Conservation (phyloP, 108 stramenopile species). For the Mediolabrus comicus region DNA sequence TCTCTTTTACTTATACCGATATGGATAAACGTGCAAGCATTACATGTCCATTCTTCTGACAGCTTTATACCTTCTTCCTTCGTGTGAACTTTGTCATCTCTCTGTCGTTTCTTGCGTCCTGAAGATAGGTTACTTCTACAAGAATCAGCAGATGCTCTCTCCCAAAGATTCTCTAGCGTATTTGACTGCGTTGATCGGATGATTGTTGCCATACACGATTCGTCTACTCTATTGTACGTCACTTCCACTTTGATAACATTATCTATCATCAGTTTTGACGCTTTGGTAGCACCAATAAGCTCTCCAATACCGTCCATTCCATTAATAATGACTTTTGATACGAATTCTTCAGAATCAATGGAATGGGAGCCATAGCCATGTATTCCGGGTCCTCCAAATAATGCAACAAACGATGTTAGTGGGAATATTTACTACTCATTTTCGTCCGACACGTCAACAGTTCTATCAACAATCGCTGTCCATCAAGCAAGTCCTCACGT, state of each 20-base stretch:
- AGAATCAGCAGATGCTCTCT: not conserved
- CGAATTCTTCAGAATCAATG: not conserved
- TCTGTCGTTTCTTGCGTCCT: not conserved
- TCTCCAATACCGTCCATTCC: slow-evolving; percentile 7
- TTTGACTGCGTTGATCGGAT: not conserved
- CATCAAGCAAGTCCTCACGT: slow-evolving; percentile 5
- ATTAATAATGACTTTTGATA: slow-evolving; percentile 9
- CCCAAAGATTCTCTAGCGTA: slow-evolving; percentile 16
- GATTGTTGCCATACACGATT: not conserved
- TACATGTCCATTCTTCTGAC: slow-evolving; percentile 27
- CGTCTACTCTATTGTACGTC: slow-evolving; percentile 10
- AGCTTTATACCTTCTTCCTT: not conserved
- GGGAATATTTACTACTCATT: slow-evolving; percentile 4
- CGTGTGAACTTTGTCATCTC: not conserved
- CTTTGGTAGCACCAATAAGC: slow-evolving; percentile 8
- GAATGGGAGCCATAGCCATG: slow-evolving; percentile 33
- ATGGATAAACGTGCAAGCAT: slow-evolving; percentile 20
- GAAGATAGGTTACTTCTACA: too few relatives aligned
- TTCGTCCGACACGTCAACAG: not conserved
- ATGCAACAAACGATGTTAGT: slow-evolving; percentile 25
- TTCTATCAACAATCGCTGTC: slow-evolving; percentile 5
- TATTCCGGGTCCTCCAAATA: slow-evolving; percentile 28
- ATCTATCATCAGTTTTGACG: slow-evolving; percentile 3
- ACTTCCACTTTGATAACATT: not conserved
- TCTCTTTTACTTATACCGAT: not conserved